Base-by-base conservation (phyloP, 176 grass and related monocot species). In the Oryza punctata region DNA sequence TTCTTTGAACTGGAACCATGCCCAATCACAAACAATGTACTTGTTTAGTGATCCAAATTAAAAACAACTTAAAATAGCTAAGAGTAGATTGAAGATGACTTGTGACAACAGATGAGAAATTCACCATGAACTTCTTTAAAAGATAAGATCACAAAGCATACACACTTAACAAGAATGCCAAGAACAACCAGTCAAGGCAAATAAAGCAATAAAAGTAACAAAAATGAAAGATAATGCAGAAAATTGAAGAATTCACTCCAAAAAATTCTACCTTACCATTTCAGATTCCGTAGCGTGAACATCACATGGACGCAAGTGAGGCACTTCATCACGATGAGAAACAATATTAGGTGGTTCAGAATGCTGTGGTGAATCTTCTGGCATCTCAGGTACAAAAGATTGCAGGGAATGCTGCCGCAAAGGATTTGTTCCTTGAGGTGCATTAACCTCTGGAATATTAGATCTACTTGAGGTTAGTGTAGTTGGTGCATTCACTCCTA, bases 191-290 rank as follows among this genome's bases (percentile, higher is more conserved):
- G 11, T 47, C 26, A 43, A 37, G 35, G 60, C 45, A 68, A 90
- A 46, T 38, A 86, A 77, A 69, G 57, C 21, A 77, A 68, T 43
- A 69, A 61, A 19, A 85, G 65, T 25, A 67, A 52, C 19, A 70
- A 61, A 60, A 61, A 61, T 23, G 32, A 23, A 66, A 41, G 13
- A 15, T 41, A 59, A 15, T 86, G 29, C 45, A 64, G 79, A 86
- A 24, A 74, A 18, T 26, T 76, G 40, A 16, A 71, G 18, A 71
- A 84, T 35, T 72, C 54, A 64, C 32, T 85, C 27, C 18, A 49
- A 13, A 78, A 83, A 72, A 75, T 19, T 82, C 83, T 50, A 12
- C 70, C 75, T 82, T 88, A 98, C 95, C 92, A 63, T 47, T 80
- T 81, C 72, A 72, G 75, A 65, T 67, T 81, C 75, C 72, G 27